phyloP scores from a whole-genome alignment of 2,329 filamentous ascomycete species.

The Stachybotrys elegans region DNA sequence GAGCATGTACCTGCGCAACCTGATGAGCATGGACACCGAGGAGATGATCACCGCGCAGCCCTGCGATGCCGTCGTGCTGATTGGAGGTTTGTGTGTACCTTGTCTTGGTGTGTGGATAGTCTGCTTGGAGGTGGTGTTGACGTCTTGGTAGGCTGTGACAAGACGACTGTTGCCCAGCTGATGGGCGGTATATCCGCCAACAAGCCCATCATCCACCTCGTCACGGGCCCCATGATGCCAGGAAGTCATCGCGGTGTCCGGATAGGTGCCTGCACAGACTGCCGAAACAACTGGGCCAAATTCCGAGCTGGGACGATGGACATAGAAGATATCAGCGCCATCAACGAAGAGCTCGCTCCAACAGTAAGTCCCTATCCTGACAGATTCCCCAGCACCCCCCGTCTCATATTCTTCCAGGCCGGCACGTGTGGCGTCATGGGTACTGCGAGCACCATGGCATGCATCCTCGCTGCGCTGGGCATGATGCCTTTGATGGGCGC shows the following conservation, averaged over 20 bases:
- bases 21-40: slow-evolving; percentile 78
- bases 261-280: slow-evolving; percentile 71
- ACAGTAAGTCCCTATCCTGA: slow-evolving; percentile 41
- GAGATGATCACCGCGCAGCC: slow-evolving; percentile 73
- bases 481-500: slow-evolving; percentile 73
- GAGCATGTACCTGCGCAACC: slow-evolving; percentile 68
- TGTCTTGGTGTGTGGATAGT: not conserved
- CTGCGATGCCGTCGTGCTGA: slow-evolving; percentile 61
- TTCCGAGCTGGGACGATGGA: slow-evolving; percentile 62
- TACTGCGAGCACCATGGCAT: slow-evolving; percentile 87
- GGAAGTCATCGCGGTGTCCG: slow-evolving; percentile 59
- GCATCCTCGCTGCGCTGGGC: slow-evolving; percentile 77
- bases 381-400: not conserved
- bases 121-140: not conserved
- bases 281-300: slow-evolving; percentile 67
- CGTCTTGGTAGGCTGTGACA: slow-evolving; percentile 59
- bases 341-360: slow-evolving; percentile 70
- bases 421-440: slow-evolving; percentile 91
- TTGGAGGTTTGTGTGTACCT: slow-evolving; percentile 48
- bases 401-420: slow-evolving; percentile 33
- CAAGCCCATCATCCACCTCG: slow-evolving; percentile 63
- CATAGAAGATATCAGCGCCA: slow-evolving; percentile 63
- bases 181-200: slow-evolving; percentile 74
- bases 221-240: slow-evolving; percentile 73
- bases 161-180: slow-evolving; percentile 67